These are phyloP conservation scores for Inosperma sp. DNA, from an alignment of 768 basidiomycete species.

Conservation along the genomic window DNA sequence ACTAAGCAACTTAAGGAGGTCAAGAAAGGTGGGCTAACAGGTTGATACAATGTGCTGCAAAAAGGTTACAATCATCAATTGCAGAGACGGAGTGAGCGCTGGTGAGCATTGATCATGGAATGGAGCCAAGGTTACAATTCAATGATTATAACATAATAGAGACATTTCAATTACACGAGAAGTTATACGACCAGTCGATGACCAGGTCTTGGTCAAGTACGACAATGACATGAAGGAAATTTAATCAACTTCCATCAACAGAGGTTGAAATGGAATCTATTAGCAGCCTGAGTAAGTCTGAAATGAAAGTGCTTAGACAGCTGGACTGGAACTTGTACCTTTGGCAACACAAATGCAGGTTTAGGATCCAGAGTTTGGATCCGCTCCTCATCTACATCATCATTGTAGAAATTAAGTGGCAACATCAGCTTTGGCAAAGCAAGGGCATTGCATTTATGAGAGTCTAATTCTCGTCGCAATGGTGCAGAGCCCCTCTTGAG, in stretches of 20 bases:
- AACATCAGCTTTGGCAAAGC: not conserved
- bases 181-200: no score
- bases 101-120: no score
- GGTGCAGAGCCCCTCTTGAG: conserved; percentile 1
- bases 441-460: not conserved
- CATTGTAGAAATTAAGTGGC: not conserved
- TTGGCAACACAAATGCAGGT: not conserved
- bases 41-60: no score
- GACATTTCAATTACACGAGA: no score
- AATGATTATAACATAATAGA: no score
- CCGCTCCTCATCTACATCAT: not conserved
- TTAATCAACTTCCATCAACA: not conserved
- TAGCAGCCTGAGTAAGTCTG: not conserved
- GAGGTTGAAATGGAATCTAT: not conserved
- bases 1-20: no score
- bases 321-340: not conserved
- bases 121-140: no score
- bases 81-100: no score
- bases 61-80: no score
- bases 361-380: not conserved
- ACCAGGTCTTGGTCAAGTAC: no score
- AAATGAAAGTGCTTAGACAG: not conserved
- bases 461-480: not conserved
- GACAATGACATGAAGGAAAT: no score
- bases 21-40: no score